A percentile compares a stretch with the other conserved stretches of the same genome.
Evolutionary conservation across 225 moss, liverwort and hornwort species (phyloP).

Genomic region (Physcomitrium patens): DNA sequence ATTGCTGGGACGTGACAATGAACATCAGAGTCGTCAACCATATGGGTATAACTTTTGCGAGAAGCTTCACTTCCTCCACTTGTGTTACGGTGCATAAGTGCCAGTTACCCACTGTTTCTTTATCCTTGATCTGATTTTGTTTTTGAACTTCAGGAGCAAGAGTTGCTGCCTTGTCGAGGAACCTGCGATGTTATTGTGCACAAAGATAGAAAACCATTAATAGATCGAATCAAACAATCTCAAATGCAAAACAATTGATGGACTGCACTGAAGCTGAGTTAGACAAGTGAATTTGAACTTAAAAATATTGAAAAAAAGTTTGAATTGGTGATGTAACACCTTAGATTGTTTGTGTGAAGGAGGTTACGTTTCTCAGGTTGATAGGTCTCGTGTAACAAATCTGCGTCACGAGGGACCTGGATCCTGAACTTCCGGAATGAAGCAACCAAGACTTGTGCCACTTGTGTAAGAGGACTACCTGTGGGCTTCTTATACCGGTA

Average conservation of each 20-base stretch:
- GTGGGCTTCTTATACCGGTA: slow-evolving; percentile 50
- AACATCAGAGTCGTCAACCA: slow-evolving; percentile 51
- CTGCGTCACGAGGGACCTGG: slow-evolving; percentile 27
- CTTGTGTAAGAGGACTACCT: slow-evolving; percentile 64
- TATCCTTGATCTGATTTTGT: background rate
- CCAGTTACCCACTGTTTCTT: slow-evolving; percentile 23
- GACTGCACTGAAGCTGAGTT: too few relatives aligned
- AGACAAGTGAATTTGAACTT: too few relatives aligned
- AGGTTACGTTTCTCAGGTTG: slow-evolving; percentile 33
- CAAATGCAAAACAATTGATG: too few relatives aligned
- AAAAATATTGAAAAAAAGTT: too few relatives aligned
- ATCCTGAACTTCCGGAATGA: slow-evolving; percentile 41
- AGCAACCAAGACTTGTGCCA: slow-evolving; percentile 58
- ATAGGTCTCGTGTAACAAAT: slow-evolving; percentile 31
- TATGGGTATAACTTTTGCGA: slow-evolving; percentile 49
- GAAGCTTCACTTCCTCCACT: slow-evolving; percentile 67
- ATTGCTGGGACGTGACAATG: slow-evolving; percentile 31
- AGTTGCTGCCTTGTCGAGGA: slow-evolving; percentile 61
- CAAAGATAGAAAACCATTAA: background rate
- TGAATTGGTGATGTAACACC: background rate
- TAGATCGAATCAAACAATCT: too few relatives aligned
- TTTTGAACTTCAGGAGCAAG: background rate
- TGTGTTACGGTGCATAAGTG: slow-evolving; percentile 41
- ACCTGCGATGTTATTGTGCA: slow-evolving; percentile 30
- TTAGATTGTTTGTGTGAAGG: slow-evolving; percentile 37